phyloP scores from a whole-genome alignment of 441 rosid genomes.

The Erysimum cheiri region DNA sequence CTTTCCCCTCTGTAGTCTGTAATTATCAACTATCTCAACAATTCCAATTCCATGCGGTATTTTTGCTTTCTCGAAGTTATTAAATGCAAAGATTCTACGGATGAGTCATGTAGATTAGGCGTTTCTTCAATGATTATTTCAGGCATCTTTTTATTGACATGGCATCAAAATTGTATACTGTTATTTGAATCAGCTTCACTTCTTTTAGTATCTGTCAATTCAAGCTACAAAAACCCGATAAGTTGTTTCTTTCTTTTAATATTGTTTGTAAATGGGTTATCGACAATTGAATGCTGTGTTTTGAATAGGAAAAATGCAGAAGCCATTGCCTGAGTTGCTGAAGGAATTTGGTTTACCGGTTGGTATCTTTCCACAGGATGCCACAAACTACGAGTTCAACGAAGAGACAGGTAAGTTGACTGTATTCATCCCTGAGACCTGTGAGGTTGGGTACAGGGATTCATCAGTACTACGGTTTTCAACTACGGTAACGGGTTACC shows the following conservation, averaged over 20 bases:
- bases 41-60: background rate
- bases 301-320: slow-evolving; percentile 90
- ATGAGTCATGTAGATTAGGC: background rate
- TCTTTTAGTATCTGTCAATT: background rate
- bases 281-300: slow-evolving; percentile 3
- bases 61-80: background rate
- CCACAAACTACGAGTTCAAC: slow-evolving; percentile 91
- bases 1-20: background rate
- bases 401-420: slow-evolving; percentile 76
- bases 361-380: slow-evolving; percentile 93
- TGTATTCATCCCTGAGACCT: slow-evolving; percentile 70
- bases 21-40: background rate
- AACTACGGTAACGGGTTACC: slow-evolving; percentile 66
- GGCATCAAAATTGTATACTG: background rate
- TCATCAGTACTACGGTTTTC: slow-evolving; percentile 78
- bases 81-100: background rate
- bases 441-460: slow-evolving; percentile 92
- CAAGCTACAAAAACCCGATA: background rate
- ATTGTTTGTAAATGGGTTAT: background rate
- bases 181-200: background rate
- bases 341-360: slow-evolving; percentile 78
- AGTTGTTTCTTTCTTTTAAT: background rate
- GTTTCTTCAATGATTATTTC: slow-evolving; percentile 14
- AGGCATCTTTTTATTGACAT: background rate
- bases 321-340: slow-evolving; percentile 80